Evolutionary conservation across 2,329 filamentous ascomycete genomes (phyloP).

Genomic region (Exophiala alcalophila): DNA sequence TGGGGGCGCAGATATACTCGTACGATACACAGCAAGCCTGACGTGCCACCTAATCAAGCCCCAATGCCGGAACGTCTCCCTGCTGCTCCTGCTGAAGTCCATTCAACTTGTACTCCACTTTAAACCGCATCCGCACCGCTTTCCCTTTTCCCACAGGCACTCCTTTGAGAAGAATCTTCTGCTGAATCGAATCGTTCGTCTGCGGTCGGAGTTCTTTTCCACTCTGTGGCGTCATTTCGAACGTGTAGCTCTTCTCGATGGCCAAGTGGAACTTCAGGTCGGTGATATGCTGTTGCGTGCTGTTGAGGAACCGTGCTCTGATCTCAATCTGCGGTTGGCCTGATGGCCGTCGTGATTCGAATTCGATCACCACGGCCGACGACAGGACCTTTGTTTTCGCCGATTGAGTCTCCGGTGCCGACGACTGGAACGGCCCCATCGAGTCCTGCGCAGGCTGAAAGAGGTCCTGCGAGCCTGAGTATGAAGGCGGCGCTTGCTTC

Average conservation of each 20-base stretch:
- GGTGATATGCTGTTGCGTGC: conserved; percentile 64
- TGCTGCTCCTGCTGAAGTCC: conserved; percentile 68
- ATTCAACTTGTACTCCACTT: conserved; percentile 70
- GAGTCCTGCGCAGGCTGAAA: too few species aligned
- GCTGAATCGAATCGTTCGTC: conserved; percentile 74
- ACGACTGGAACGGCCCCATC: conserved; percentile 92
- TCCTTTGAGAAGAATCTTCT: conserved; percentile 74
- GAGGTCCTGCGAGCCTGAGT: too few species aligned
- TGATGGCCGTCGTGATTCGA: conserved; percentile 60
- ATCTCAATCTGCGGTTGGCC: conserved; percentile 62
- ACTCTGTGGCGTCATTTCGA: conserved; percentile 81
- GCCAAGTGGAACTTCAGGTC: conserved; percentile 89
- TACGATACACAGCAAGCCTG: neutral
- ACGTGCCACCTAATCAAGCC: conserved; percentile 45
- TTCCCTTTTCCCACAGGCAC: conserved; percentile 70
- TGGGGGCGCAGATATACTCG: neutral
- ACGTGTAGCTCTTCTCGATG: conserved; percentile 82
- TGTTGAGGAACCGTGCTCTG: conserved; percentile 80
- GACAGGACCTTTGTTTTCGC: conserved; percentile 68
- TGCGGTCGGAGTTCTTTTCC: conserved; percentile 69
- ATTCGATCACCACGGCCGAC: conserved; percentile 67
- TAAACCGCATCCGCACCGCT: conserved; percentile 86
- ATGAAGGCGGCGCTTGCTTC: conserved; percentile 29
- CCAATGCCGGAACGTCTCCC: conserved; percentile 78
- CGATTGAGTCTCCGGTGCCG: conserved; percentile 69